A percentile compares a stretch with the other conserved stretches of the same genome.
Conservation (phyloP, 1,284 basidiomycete species). For the Trichosporon inkin region DNA sequence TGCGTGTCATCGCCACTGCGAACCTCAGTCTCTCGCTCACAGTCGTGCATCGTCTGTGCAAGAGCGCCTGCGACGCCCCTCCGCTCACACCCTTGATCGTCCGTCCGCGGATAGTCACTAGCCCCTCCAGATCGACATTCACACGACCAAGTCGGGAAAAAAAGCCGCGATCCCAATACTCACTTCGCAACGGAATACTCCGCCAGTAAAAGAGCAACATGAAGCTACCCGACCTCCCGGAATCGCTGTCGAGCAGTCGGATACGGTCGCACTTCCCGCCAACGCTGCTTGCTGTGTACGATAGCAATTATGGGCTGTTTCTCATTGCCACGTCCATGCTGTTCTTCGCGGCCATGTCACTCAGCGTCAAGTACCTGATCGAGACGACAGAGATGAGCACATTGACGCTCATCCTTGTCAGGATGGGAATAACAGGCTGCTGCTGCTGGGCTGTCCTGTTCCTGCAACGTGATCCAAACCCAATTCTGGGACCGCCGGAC, state of each 20-base stretch:
- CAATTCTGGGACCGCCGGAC: slow-evolving; percentile 64
- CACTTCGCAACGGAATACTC: background rate
- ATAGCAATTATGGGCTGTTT: slow-evolving; percentile 60
- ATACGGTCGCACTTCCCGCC: slow-evolving; percentile 16
- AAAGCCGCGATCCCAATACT: background rate
- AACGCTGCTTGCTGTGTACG: slow-evolving; percentile 23
- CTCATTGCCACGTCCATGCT: slow-evolving; percentile 60
- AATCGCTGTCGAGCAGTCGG: background rate
- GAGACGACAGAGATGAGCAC: slow-evolving; percentile 37
- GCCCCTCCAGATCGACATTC: background rate
- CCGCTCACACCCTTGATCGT: background rate
- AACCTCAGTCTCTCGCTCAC: background rate
- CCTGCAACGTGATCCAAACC: slow-evolving; percentile 57
- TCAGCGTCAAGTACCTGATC: slow-evolving; percentile 49
- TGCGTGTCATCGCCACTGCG: background rate
- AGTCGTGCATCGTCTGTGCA: background rate
- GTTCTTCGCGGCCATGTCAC: slow-evolving; percentile 61
- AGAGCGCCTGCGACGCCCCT: background rate
- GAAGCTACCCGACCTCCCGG: background rate
- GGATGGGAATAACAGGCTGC: slow-evolving; percentile 52
- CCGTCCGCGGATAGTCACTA: background rate
- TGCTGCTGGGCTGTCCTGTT: slow-evolving; percentile 54
- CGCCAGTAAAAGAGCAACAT: background rate
- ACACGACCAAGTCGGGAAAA: background rate
- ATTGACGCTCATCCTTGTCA: slow-evolving; percentile 39